These are phyloP conservation scores for Salix brachista DNA, from an alignment of 345 rosid species.

Conservation along the genomic window DNA sequence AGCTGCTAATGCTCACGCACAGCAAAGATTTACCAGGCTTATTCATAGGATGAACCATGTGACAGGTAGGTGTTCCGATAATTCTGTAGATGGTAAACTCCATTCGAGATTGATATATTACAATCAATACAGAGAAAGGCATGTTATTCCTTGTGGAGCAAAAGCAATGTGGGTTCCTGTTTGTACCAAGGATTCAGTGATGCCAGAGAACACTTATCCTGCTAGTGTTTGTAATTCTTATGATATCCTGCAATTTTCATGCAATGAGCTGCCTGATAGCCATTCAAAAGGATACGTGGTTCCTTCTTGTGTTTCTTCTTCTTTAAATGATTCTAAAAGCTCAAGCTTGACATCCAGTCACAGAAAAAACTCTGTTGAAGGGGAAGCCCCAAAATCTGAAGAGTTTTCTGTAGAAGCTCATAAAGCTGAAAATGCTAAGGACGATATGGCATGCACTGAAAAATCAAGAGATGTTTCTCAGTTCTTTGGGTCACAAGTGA, in stretches of 20 bases:
- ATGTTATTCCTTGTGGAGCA: slow-evolving; percentile 1
- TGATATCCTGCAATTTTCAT: not conserved
- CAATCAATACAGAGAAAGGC: not conserved
- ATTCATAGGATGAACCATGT: not conserved
- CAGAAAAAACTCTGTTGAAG: not conserved
- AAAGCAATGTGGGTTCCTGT: slow-evolving; percentile 16
- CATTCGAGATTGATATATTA: not conserved
- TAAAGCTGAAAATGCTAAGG: slow-evolving; percentile 1
- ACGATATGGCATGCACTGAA: slow-evolving; percentile 4
- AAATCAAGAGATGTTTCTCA: slow-evolving; percentile 3
- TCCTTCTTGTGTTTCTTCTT: slow-evolving; percentile 1
- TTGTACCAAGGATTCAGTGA: slow-evolving; percentile 1
- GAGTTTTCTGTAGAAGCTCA: not conserved
- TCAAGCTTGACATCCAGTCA: not conserved
- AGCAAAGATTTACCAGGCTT: not conserved
- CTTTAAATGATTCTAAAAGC: not conserved
- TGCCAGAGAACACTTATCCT: slow-evolving; percentile 6
- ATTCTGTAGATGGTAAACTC: not conserved
- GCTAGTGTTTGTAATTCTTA: not conserved
- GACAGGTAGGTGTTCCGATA: not conserved
- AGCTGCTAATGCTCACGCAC: not conserved
- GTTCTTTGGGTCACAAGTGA: slow-evolving; percentile 2
- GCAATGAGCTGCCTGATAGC: not conserved
- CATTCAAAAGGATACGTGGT: not conserved
- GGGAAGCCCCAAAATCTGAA: slow-evolving; percentile 5